Conservation (phyloP, 805 yeast species). For the Yamadazyma akitaensis region DNA sequence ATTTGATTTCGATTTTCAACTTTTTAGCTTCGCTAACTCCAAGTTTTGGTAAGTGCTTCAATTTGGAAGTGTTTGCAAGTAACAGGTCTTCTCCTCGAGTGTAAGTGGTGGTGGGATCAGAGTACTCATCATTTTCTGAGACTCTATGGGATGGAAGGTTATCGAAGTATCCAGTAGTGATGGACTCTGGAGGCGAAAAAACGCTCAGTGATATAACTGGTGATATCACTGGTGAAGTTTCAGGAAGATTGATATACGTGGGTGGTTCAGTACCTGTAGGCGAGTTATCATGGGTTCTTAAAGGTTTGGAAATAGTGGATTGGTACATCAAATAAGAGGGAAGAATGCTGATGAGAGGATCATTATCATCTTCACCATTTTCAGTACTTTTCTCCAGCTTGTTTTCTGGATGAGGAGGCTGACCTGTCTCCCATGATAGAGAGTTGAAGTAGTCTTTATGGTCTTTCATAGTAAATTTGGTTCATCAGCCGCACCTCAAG, state of each 20-base stretch:
- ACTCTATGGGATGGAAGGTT: neutral
- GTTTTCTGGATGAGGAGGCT: neutral
- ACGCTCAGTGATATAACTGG: neutral
- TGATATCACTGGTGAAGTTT: constrained; percentile 1
- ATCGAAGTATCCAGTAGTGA: constrained; percentile 7
- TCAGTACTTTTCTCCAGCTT: neutral
- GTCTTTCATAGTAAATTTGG: neutral
- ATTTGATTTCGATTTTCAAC: constrained; percentile 26
- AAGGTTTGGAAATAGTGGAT: constrained; percentile 21
- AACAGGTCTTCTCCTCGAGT: constrained; percentile 31
- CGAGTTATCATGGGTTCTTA: constrained; percentile 12
- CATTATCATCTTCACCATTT: constrained; percentile 1
- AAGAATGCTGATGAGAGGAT: constrained; percentile 31
- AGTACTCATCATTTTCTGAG: constrained; percentile 2
- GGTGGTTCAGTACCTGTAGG: constrained; percentile 31
- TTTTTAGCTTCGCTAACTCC: constrained; percentile 26
- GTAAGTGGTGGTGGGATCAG: constrained; percentile 9
- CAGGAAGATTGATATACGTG: constrained; percentile 17
- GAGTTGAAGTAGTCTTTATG: constrained; percentile 2
- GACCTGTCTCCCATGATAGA: constrained; percentile 2
- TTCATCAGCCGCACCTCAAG: too few relatives aligned
- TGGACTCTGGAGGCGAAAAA: constrained; percentile 3
- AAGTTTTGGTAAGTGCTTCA: constrained; percentile 28
- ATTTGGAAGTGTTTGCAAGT: constrained; percentile 32
- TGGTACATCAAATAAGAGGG: constrained; percentile 42